Base-by-base conservation (phyloP, 148 eudicot species). In the Talinum fruticosum region DNA sequence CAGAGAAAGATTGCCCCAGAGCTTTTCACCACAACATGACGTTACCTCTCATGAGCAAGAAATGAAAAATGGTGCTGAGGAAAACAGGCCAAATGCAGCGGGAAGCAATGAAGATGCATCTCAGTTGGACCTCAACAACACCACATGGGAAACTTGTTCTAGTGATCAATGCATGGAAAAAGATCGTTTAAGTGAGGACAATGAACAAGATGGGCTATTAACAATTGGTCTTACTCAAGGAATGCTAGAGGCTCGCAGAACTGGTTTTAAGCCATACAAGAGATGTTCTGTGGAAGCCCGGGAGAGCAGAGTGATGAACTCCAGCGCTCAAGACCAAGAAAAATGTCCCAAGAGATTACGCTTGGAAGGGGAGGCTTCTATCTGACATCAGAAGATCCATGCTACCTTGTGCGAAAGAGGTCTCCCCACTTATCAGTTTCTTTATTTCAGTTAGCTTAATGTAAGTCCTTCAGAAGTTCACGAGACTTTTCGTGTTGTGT, bases 201-300 rank as follows among this genome's bases (percentile, higher is more conserved):
- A 65, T 71, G 81, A 33, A 45, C 84, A 84, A 38, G 88, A 85
- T 18, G 83, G 83, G 30, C 77, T 80, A 66, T 78, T 80, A 73
- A 80, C 74, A 45, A 81, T 83, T 71, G 91, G 86, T 75, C 79
- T 83, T 44, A 83, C 83, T 36, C 84, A 83, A 24, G 85, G 82
- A 65, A 89, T 89, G 82, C 85, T 87, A 64, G 86, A 85, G 75
- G 79, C 84, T 18, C 78, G 81, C 10, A 85, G 83, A 86, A 94
- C 96, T 59, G 98, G 98, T 16, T 94, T 94, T 81, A 94, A 90
- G 87, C 98, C 98, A 13, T 94, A 94, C 81, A 92, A 92, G 85
- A 88, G 97, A 82, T 94, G 97, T 74, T 90, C 97, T 8, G 72
- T 89, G 78, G 97, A 92, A 86, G 98, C 90, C n/a, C 84, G 85